These are phyloP conservation scores for Botrytis medusae DNA, from an alignment of 2,329 filamentous ascomycete genomes.

Conservation along the genomic window DNA sequence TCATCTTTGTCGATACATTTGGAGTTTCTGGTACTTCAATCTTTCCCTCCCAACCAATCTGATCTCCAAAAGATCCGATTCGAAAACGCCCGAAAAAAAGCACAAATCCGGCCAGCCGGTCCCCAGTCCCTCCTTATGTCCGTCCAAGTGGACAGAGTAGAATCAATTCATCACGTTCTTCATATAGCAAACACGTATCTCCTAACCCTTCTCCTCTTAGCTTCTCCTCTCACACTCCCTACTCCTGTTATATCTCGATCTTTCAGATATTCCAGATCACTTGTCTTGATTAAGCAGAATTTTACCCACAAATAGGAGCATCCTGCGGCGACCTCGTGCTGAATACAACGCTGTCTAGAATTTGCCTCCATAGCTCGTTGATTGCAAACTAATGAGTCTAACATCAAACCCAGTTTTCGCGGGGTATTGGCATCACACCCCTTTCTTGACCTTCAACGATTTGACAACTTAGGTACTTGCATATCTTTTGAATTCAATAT, in stretches of 20 bases:
- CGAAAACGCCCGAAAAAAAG: not conserved
- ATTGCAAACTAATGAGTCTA: not conserved
- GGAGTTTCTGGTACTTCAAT: not conserved
- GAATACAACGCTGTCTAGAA: not conserved
- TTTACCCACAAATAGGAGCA: not conserved
- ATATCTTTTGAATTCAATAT: accelerated
- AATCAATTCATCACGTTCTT: not conserved
- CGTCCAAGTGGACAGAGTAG: not conserved
- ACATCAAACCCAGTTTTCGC: not conserved
- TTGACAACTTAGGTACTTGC: not conserved
- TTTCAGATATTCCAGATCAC: not conserved
- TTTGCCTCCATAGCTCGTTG: not conserved
- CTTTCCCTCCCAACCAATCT: not conserved
- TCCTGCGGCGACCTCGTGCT: not conserved
- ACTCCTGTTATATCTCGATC: not conserved
- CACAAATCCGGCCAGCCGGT: not conserved
- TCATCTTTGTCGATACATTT: not conserved
- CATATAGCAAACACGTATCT: not conserved
- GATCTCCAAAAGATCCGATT: not conserved
- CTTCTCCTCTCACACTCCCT: not conserved
- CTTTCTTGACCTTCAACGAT: not conserved
- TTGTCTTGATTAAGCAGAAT: not conserved
- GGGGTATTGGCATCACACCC: not conserved
- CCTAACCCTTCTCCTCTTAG: not conserved
- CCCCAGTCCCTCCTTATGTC: not conserved